phyloP scores from a whole-genome alignment of 768 basidiomycete genomes.

The Lentinus brumalis region DNA sequence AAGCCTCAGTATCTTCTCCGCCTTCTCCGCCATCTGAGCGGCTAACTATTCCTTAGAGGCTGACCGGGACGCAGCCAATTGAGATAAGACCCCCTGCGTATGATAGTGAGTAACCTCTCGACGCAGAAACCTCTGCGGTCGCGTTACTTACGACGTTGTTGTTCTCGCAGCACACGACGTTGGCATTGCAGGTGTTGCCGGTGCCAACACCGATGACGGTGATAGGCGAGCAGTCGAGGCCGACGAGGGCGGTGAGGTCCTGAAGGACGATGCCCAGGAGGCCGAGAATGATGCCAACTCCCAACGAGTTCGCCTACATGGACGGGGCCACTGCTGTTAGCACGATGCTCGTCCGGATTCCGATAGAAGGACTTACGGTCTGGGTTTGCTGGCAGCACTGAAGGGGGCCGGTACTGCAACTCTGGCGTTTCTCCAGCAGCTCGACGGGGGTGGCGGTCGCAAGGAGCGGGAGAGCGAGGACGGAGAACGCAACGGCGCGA shows the following conservation, averaged over 20 bases:
- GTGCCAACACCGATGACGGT: constrained; percentile 24
- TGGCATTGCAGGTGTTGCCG: constrained; percentile 22
- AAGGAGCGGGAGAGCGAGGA: constrained; percentile 21
- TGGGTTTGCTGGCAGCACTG: constrained; percentile 15
- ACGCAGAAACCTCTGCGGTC: too few species aligned
- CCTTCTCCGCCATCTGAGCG: too few species aligned
- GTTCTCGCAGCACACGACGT: constrained; percentile 28
- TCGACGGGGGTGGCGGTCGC: constrained; percentile 23
- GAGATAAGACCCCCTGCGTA: constrained; percentile 17
- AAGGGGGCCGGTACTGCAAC: constrained; percentile 17
- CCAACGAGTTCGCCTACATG: constrained; percentile 12
- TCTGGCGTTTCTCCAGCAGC: constrained; percentile 12
- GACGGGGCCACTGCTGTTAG: neutral
- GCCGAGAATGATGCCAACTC: constrained; percentile 16
- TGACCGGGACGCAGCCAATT: constrained; percentile 20
- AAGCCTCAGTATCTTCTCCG: too few species aligned
- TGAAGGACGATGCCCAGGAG: constrained; percentile 27
- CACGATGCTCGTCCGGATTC: neutral
- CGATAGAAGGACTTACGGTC: neutral
- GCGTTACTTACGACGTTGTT: constrained; percentile 25
- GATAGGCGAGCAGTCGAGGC: constrained; percentile 29
- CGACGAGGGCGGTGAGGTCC: constrained; percentile 23
- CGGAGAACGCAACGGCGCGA: constrained; percentile 5
- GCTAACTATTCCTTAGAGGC: constrained; percentile 3
- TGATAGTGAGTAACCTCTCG: neutral